phyloP scores from a whole-genome alignment of 2,329 filamentous ascomycete species.

The Xylaria sp. region DNA sequence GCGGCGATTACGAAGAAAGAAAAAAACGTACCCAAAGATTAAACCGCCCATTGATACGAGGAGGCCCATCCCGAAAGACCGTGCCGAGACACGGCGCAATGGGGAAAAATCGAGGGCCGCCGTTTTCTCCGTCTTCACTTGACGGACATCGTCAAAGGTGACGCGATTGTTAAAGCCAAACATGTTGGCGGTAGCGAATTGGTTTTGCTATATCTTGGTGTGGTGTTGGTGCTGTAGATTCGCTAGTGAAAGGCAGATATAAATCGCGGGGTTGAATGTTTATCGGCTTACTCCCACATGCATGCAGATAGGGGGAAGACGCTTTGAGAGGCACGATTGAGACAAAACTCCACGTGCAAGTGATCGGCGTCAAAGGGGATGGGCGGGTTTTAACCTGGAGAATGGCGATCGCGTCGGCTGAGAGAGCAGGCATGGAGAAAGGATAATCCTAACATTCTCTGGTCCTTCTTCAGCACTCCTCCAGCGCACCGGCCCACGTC shows the following conservation, averaged over 20 bases:
- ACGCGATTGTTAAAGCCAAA: constrained; percentile 38
- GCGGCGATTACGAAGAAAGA: not conserved
- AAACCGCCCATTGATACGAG: constrained; percentile 30
- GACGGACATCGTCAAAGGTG: constrained; percentile 51
- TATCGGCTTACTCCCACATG: not conserved
- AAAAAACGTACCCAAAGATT: constrained; percentile 27
- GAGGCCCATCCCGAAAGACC: constrained; percentile 26
- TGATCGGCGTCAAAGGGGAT: constrained; percentile 12
- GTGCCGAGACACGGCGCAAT: constrained; percentile 21
- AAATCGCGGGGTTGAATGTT: not conserved
- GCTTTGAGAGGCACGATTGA: not conserved
- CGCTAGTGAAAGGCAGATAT: not conserved
- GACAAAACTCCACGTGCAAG: constrained; percentile 18
- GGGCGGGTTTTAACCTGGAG: constrained; percentile 10
- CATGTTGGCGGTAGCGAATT: constrained; percentile 26
- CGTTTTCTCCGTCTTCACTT: constrained; percentile 46
- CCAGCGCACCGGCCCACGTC: not conserved
- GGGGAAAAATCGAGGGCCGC: constrained; percentile 53
- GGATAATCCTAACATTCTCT: not conserved
- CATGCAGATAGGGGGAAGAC: not conserved
- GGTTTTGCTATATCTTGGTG: not conserved
- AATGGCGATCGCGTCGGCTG: not conserved
- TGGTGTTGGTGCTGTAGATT: not conserved
- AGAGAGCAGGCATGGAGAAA: not conserved
- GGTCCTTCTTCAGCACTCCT: not conserved